Base-by-base conservation (phyloP, 345 rosid genomes). In the Pugionium dolabratum region DNA sequence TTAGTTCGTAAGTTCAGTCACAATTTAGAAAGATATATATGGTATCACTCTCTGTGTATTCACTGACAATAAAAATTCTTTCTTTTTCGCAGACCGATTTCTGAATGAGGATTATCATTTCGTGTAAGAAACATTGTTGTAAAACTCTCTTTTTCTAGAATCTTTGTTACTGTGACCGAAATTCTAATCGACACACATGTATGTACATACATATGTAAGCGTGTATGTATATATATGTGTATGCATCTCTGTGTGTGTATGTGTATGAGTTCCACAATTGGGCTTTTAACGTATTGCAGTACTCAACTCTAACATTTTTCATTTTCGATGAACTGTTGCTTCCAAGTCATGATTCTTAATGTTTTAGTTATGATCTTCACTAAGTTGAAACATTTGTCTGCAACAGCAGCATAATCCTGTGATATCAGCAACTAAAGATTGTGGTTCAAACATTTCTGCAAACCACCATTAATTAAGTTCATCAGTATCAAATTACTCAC, bases 51-150 rank as follows among this genome's bases (percentile, higher is more conserved):
- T 49, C 34, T 4, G 9, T 50, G 40, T 34, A 29, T 25, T n/a
- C 33, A 34, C 34, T 47, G 71, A 51, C 42, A 28, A 43, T 29
- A 48, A 56, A 49, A 9, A 28, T 27, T 0, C 5, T 39, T 31
- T 53, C 2, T 45, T 4, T n/a, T n/a, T n/a, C 29, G 66, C 52
- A 65, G 76, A 66, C 65, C 2, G 42, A 42, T 72, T 8, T 54
- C 48, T 50, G 66, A 58, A 64, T 9, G 71, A 57, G 29, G 54
- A 58, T 65, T 30, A 50, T 56, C 54, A 18, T 51, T 57, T 40
- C 1, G 8, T 58, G 61, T 65, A 72, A 50, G 65, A 58, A 18
- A 7, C 29, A 18, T 63, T 71, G 75, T 71, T 71, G 75, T 71
- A 10, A 57, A 55, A 64, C 44, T 52, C n/a, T 63, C 37, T 62